Conservation (phyloP, 257 asterid species). For the Solanum medicagineum region DNA sequence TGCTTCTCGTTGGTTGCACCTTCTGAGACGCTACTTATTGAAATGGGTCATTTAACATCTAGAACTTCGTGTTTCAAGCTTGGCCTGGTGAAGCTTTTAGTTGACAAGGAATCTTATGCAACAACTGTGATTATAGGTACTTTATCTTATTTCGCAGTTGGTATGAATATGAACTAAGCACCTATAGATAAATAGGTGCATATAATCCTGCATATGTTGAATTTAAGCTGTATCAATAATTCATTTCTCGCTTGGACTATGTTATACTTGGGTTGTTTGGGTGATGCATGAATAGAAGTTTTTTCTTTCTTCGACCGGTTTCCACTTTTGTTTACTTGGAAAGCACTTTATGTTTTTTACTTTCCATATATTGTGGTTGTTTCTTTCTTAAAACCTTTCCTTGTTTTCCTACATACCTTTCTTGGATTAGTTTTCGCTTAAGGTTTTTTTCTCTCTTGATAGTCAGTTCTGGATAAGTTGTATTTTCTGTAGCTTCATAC, state of each 20-base stretch:
- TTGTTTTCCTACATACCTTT: not conserved
- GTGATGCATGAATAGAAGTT: not conserved
- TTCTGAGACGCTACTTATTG: no score
- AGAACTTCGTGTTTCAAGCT: conserved; percentile 73
- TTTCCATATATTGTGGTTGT: not conserved
- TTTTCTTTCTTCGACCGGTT: not conserved
- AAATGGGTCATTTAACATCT: conserved; percentile 27
- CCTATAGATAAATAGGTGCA: no score
- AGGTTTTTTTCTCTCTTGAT: not conserved
- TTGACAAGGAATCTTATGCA: not conserved
- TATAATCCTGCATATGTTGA: no score
- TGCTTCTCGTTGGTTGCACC: no score
- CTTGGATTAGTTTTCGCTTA: no score
- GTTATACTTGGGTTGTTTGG: not conserved
- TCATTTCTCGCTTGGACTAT: not conserved
- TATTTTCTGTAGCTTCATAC: not conserved
- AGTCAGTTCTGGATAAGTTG: not conserved
- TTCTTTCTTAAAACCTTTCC: not conserved
- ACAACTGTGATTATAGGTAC: not conserved
- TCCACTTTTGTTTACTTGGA: not conserved
- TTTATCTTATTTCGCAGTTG: no score
- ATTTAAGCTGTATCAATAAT: not conserved
- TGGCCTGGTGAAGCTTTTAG: not conserved
- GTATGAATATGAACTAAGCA: no score
- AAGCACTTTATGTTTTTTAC: not conserved